Evolutionary conservation across 2,329 filamentous ascomycete species (phyloP), one percentile per base, ranked within the genome.

Genomic region (Colletotrichum zoysiae): DNA sequence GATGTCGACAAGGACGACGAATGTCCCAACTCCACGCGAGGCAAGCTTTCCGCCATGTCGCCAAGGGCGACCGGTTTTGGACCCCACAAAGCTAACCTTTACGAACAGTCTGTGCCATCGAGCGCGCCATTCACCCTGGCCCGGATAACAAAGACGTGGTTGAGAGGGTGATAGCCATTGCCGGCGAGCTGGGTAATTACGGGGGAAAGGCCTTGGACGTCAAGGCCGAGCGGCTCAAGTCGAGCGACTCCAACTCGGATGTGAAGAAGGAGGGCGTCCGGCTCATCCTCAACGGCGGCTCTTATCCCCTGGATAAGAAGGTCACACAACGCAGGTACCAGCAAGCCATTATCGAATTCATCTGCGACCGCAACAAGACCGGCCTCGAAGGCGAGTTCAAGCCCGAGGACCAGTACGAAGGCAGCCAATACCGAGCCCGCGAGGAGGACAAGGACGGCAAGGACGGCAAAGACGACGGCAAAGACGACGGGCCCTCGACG

Each of bases 281-380:
- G 20, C 80, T 96, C 1, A 89, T 91, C 73, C 80, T 97, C 61
- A 84, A 86, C 70, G 90, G 90, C n/a, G 89, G 89, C 18, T 85
- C 83, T 57, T 84, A 87, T 73, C 82, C 82, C 14, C 78, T 87
- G 9, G 92, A 90, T 1, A 85, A 86, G 65, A 84, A 26, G 26
- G 2, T 26, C 26, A 26, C 1, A 26, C 1, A 86, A 60, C 84
- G 86, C 66, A 82, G 83, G 38, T 84, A 89, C 71, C 93, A 97
- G 80, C 91, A 90, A 77, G 93, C 95, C 4, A 87, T 97, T 12
- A 89, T 98, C 65, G 93, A 97, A 77, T 95, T 98, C 76, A 80
- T 95, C 26, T 99, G 96, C 82, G 92, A 97, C 78, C 84, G 82
- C 40, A 86, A 92, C 2, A 87, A 88, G 75, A 91, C 90, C 11